Conservation (phyloP, 2,329 filamentous ascomycete genomes). For the Ilyonectria mors-panacis region DNA sequence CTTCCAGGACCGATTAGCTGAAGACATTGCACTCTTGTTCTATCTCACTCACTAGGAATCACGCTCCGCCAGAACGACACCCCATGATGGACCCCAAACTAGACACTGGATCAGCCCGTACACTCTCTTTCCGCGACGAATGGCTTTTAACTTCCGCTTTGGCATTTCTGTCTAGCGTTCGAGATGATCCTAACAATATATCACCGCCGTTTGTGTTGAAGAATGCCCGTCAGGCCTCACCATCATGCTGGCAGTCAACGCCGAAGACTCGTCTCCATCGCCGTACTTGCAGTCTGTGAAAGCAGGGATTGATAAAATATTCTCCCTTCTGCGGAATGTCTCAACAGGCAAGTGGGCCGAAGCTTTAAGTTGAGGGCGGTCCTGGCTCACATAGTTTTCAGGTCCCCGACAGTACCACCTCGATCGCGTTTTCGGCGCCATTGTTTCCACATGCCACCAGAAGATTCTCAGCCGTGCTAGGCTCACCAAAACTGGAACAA, state of each 20-base stretch:
- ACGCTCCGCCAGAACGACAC: conserved; percentile 11
- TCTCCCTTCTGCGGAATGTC: conserved; percentile 17
- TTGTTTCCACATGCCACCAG: conserved; percentile 33
- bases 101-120: neutral
- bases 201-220: conserved; percentile 41
- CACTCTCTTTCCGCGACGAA: conserved; percentile 36
- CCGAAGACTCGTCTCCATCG: conserved; percentile 12
- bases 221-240: conserved; percentile 22
- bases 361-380: neutral
- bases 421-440: conserved; percentile 11
- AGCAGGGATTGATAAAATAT: conserved; percentile 36
- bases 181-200: conserved; percentile 15
- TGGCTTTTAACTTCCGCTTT: conserved; percentile 31
- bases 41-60: conserved; percentile 16
- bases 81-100: neutral
- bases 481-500: conserved; percentile 7
- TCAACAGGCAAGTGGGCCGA: conserved; percentile 11
- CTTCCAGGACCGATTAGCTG: conserved; percentile 16
- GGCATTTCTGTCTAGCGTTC: conserved; percentile 39
- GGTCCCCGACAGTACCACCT: conserved; percentile 9
- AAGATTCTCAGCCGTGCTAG: conserved; percentile 28
- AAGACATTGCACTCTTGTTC: conserved; percentile 38
- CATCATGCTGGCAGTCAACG: conserved; percentile 43
- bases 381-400: conserved; percentile 4
- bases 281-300: conserved; percentile 33